Base-by-base conservation (phyloP, 179 eudicot genomes). In the Spergularia azorica region DNA sequence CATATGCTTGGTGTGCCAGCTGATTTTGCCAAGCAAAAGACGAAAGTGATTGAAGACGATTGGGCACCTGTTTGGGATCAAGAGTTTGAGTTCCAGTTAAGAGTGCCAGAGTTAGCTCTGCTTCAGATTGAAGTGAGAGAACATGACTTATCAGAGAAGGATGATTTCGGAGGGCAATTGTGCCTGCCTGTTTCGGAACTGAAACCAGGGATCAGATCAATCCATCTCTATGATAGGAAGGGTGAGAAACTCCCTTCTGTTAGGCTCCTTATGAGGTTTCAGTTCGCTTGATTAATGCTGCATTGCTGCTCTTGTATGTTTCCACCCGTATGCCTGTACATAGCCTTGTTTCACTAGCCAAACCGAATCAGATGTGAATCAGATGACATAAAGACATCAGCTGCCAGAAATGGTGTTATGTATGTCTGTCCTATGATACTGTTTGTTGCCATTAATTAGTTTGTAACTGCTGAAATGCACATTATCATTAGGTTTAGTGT, bases 31-130 rank as follows among this genome's bases (percentile, higher is more conserved):
- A 90, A 89, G 87, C 73, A 79, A 46, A 95, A 86, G 81, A 92
- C 98, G 3, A 90, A 72, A 81, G 77, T 88, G 65, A 76, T 89
- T 1, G 92, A 89, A 66, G 93, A 95, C 79, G 88, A 93, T 50
- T 95, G 98, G 98, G 74, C 73, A 0, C 98, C 98, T 18, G 79
- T 85, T 50, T 95, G 98, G 98, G 88, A 95, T 43, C 92, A 95
- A 79, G 96, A 88, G 73, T 91, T 91, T 63, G 60, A 41, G 32
- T 95, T 93, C 82, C 85, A 84, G n/a, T 74, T 95, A 72, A 91
- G 88, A 2, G 89, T 91, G 13, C 98, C 98, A 1, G 98, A 95
- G 83, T 83, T 95, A 54, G 98, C 97, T 48, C 76, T 95, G 61
- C 90, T 95, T 71, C 84, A 87, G 69, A 87, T 95, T 7, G 93